Evolutionary conservation across 805 yeast species (phyloP).

Genomic region (Brettanomyces sp.): DNA sequence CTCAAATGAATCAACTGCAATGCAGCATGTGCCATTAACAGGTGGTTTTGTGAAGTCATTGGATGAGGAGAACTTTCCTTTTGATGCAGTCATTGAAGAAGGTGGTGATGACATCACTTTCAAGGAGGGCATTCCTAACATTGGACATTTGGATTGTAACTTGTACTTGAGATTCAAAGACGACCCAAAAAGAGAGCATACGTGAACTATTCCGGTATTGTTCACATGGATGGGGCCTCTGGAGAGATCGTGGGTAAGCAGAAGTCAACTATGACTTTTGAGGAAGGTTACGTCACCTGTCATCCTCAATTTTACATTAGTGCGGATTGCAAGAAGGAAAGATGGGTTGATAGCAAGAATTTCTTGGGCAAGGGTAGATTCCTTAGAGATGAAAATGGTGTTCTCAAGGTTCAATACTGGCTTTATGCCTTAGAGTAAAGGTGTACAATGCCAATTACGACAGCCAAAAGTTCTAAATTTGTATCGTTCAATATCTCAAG

Average conservation of each 20-base stretch:
- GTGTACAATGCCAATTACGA: too few species aligned
- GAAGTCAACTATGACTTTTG: slow-evolving; percentile 24
- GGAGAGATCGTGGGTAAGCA: slow-evolving; percentile 28
- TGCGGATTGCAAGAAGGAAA: slow-evolving; percentile 31
- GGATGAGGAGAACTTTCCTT: slow-evolving; percentile 27
- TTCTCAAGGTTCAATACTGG: slow-evolving; percentile 45
- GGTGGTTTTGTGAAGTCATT: slow-evolving; percentile 30
- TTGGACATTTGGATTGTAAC: slow-evolving; percentile 37
- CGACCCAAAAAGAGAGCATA: slow-evolving; percentile 33
- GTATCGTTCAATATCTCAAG: too few species aligned
- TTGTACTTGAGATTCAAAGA: slow-evolving; percentile 27
- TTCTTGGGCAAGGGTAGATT: slow-evolving; percentile 55
- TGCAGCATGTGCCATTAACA: slow-evolving; percentile 22
- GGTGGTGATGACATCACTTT: slow-evolving; percentile 45
- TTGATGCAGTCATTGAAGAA: slow-evolving; percentile 25
- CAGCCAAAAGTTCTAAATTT: too few species aligned
- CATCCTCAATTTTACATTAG: slow-evolving; percentile 38
- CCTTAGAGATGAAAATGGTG: slow-evolving; percentile 35
- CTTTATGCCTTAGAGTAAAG: slow-evolving; percentile 28
- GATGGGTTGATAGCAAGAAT: slow-evolving; percentile 43
- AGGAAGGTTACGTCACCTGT: slow-evolving; percentile 40
- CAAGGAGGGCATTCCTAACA: slow-evolving; percentile 17
- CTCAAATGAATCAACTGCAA: slow-evolving; percentile 17
- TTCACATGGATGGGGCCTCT: slow-evolving; percentile 28
- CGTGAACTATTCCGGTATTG: slow-evolving; percentile 41